These are phyloP conservation scores for Alternaria sp. DNA, from an alignment of 2,329 filamentous ascomycete genomes.

Conservation along the genomic window DNA sequence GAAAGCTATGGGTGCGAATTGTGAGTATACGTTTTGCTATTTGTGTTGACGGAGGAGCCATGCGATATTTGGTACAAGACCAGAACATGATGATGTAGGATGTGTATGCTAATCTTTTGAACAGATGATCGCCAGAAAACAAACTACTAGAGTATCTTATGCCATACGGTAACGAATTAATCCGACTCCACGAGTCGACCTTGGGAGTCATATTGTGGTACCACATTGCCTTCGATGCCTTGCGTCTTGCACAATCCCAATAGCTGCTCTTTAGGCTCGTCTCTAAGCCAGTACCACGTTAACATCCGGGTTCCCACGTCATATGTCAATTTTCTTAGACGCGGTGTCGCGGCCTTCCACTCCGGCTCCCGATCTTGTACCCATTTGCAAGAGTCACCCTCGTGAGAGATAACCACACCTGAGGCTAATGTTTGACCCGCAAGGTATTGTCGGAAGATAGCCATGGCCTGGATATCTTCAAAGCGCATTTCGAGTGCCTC, in stretches of 20 bases:
- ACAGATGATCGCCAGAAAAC: constrained; percentile 30
- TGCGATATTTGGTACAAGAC: background rate
- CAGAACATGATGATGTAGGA: background rate
- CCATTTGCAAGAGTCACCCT: background rate
- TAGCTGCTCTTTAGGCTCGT: background rate
- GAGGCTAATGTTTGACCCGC: background rate
- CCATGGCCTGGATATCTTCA: background rate
- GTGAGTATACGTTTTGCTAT: constrained; percentile 55
- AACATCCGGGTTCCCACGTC: background rate
- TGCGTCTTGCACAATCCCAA: background rate
- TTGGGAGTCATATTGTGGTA: background rate
- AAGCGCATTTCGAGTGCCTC: background rate
- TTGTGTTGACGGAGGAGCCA: background rate
- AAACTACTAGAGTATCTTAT: constrained; percentile 18
- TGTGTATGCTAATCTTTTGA: background rate
- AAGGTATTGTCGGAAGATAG: background rate
- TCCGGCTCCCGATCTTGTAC: background rate
- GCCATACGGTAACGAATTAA: background rate
- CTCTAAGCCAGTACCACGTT: background rate
- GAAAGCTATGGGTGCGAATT: constrained; percentile 73
- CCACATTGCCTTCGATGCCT: background rate
- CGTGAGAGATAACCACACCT: accelerated
- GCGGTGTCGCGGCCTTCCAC: constrained; percentile 10
- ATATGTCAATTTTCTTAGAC: constrained; percentile 2
- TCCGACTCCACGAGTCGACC: background rate